These are phyloP conservation scores for Geosmithia putterillii DNA, from an alignment of 2,329 filamentous ascomycete species.

Conservation along the genomic window DNA sequence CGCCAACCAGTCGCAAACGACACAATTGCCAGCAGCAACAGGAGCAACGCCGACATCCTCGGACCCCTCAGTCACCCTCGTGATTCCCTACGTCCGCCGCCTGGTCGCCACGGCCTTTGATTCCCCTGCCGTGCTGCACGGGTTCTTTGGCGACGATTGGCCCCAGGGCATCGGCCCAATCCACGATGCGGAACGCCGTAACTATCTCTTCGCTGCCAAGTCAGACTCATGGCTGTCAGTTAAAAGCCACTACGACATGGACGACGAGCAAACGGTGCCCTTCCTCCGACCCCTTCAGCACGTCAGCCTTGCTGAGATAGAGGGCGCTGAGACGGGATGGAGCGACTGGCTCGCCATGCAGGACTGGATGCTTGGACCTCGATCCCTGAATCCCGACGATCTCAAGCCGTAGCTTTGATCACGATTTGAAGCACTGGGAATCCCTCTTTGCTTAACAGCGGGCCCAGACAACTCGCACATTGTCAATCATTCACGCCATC, in stretches of 20 bases:
- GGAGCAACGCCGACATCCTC: conserved; percentile 1
- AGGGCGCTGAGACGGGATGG: conserved; percentile 74
- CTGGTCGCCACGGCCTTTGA: conserved; percentile 89
- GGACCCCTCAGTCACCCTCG: conserved; percentile 27
- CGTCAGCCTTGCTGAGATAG: conserved; percentile 67
- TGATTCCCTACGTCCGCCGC: conserved; percentile 82
- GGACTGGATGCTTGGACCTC: conserved; percentile 93
- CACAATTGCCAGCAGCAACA: conserved; percentile 12
- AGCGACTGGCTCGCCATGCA: conserved; percentile 95
- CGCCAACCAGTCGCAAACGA: conserved; percentile 25
- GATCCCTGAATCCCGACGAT: conserved; percentile 36
- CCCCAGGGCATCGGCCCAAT: conserved; percentile 63
- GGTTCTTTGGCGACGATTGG: conserved; percentile 97
- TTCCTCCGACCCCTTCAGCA: conserved; percentile 76
- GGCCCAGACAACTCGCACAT: too few species aligned
- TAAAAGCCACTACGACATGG: conserved; percentile 84
- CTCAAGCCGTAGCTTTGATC: too few species aligned
- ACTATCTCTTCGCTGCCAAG: conserved; percentile 92
- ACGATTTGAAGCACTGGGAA: too few species aligned
- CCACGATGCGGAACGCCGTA: conserved; percentile 80
- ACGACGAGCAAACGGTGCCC: conserved; percentile 69
- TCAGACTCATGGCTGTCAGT: conserved; percentile 81
- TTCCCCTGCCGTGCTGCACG: conserved; percentile 72
- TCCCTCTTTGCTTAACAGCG: too few species aligned
- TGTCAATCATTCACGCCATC: too few species aligned